Evolutionary conservation across 2,329 filamentous ascomycete genomes (phyloP), one percentile per base, ranked within the genome.

Genomic region (Aspergillus ibericus): DNA sequence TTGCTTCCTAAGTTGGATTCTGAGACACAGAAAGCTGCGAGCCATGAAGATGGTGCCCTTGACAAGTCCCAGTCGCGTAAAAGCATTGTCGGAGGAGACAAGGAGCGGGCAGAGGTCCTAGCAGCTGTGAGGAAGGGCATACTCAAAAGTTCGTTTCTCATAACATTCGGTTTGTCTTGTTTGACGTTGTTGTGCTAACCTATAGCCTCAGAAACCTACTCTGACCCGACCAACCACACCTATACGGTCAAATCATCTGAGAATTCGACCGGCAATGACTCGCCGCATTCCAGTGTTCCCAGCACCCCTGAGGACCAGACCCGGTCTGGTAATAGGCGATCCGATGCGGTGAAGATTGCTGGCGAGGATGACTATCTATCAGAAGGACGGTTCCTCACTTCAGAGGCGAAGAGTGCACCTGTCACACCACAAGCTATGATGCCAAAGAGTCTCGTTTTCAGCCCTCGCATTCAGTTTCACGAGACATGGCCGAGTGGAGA

Each of bases 401-500:
- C 88, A 56, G 90, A 93, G 67, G 88, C 88, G 10, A 92, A 91
- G 78, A 96, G 91, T 73, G 85, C 90, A 16, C 92, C 92, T 15
- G 85, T 83, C 59, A 96, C 92, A 4, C 92, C 92, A 1, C 85
- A 89, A 51, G 53, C 70, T 4, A 51, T 66, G 25, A 58, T 56
- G 36, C 72, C 78, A 29, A 82, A 82, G 61, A 85, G 82, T 68
- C 88, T 88, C 65, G 82, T 79, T 60, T 99, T 98, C 77, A 98
- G 92, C 70, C 93, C 93, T 48, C 87, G 93, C 40, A 92, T 98
- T 53, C 87, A 96, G 63, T 98, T 97, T 74, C 88, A 97, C 73
- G 95, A 99, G 71, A 98, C 93, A 7, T 99, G 93, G 92, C 92
- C 93, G 2, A 91, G 89, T 71, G 89, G 90, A 68, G 95, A 99